Conservation (phyloP, 805 yeast species). For the Ogataea methylovora region DNA sequence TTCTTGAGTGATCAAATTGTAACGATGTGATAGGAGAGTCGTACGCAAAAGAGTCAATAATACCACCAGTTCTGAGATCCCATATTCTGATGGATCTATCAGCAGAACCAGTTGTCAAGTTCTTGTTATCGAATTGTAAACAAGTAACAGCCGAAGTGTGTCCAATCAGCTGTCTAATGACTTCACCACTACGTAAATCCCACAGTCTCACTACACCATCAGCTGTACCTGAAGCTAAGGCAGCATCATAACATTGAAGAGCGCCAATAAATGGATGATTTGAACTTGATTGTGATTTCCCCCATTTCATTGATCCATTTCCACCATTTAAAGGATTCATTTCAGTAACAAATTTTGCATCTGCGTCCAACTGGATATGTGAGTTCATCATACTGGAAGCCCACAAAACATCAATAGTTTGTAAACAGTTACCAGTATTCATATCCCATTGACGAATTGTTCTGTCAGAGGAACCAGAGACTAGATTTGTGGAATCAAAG, state of each 20-base stretch:
- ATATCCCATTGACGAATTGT: constrained; percentile 76
- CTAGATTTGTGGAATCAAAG: constrained; percentile 43
- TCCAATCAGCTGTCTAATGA: constrained; percentile 52
- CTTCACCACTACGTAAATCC: constrained; percentile 69
- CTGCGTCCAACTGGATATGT: constrained; percentile 8
- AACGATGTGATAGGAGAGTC: constrained; percentile 47
- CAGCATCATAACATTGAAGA: constrained; percentile 66
- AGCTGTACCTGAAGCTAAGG: constrained; percentile 70
- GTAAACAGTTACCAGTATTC: constrained; percentile 55
- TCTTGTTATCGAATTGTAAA: constrained; percentile 60
- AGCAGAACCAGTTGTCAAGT: constrained; percentile 53
- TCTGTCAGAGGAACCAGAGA: constrained; percentile 64
- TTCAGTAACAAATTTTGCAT: constrained; percentile 8
- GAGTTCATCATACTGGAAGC: constrained; percentile 32
- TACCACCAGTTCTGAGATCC: constrained; percentile 65
- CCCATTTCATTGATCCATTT: too few species aligned
- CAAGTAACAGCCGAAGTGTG: constrained; percentile 65
- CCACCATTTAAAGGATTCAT: constrained; percentile 1
- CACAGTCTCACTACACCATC: constrained; percentile 71
- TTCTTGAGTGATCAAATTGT: constrained; percentile 51
- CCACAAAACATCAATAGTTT: constrained; percentile 64
- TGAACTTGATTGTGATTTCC: background rate
- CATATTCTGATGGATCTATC: constrained; percentile 63
- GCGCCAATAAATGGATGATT: constrained; percentile 49
- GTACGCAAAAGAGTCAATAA: constrained; percentile 54